Conservation (phyloP, 2,329 filamentous ascomycete species). For the Sphaerulina musiva region DNA sequence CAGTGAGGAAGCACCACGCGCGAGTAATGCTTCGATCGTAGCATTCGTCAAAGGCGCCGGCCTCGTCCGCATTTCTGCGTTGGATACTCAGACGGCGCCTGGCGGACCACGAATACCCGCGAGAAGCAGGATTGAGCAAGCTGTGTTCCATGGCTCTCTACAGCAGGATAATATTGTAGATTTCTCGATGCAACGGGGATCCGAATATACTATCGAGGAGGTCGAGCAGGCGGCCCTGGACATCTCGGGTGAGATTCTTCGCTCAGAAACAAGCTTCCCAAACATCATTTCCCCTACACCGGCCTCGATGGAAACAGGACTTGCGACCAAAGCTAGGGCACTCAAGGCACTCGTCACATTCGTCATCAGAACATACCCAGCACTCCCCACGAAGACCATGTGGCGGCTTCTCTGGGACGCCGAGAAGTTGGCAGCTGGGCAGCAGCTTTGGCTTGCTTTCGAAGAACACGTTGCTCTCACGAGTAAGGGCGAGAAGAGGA, state of each 20-base stretch:
- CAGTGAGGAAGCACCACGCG: slow-evolving; percentile 42
- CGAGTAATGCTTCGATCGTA: slow-evolving; percentile 37
- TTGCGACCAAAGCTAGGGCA: slow-evolving; percentile 65
- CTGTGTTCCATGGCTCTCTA: slow-evolving; percentile 82
- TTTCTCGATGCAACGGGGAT: slow-evolving; percentile 61
- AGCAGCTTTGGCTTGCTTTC: slow-evolving; percentile 72
- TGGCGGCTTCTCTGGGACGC: slow-evolving; percentile 85
- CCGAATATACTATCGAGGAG: slow-evolving; percentile 60
- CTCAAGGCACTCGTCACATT: slow-evolving; percentile 69
- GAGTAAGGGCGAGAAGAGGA: slow-evolving; percentile 47
- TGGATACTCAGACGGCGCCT: slow-evolving; percentile 51
- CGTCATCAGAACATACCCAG: slow-evolving; percentile 57
- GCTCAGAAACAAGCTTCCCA: slow-evolving; percentile 66
- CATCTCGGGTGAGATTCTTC: slow-evolving; percentile 75
- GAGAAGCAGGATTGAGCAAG: slow-evolving; percentile 86
- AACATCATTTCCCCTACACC: slow-evolving; percentile 62
- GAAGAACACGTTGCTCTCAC: slow-evolving; percentile 54
- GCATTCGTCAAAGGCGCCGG: slow-evolving; percentile 54
- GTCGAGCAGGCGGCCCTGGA: slow-evolving; percentile 68
- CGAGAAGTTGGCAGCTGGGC: slow-evolving; percentile 79
- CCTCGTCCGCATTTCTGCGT: slow-evolving; percentile 49
- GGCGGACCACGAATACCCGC: slow-evolving; percentile 58
- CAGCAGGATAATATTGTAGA: slow-evolving; percentile 73
- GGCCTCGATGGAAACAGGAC: slow-evolving; percentile 73
- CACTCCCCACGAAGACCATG: slow-evolving; percentile 60